phyloP scores from a whole-genome alignment of 2,329 filamentous ascomycete species.

The Neoarthrinium moseri region DNA sequence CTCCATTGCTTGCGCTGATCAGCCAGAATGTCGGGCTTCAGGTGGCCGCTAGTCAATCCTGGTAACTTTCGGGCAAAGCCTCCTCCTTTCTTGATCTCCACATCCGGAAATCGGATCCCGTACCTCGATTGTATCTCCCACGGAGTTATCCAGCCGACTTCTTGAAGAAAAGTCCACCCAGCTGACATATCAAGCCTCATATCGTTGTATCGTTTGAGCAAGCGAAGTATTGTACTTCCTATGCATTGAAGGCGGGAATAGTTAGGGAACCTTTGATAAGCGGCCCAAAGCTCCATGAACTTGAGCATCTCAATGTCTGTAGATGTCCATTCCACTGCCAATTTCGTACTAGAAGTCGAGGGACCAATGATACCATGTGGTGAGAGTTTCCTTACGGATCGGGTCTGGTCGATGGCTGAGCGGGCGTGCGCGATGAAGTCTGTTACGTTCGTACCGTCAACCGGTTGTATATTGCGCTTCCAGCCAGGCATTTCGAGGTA shows the following conservation, averaged over 20 bases:
- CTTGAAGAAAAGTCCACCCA: conserved; percentile 70
- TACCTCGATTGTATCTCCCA: conserved; percentile 70
- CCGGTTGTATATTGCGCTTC: background rate
- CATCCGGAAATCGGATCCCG: conserved; percentile 51
- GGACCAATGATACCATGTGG: conserved; percentile 48
- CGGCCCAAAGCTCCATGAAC: conserved; percentile 70
- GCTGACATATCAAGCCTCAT: conserved; percentile 43
- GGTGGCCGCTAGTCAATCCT: conserved; percentile 28
- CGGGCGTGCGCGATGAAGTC: conserved; percentile 51
- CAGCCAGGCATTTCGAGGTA: conserved; percentile 41
- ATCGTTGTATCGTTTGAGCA: conserved; percentile 57
- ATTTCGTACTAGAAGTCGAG: conserved; percentile 16
- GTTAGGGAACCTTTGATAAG: conserved; percentile 50
- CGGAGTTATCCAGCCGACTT: conserved; percentile 68
- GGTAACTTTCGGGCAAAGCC: conserved; percentile 37
- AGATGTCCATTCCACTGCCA: conserved; percentile 39
- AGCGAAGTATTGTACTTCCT: conserved; percentile 63
- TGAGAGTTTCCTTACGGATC: conserved; percentile 47
- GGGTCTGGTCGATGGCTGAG: conserved; percentile 48
- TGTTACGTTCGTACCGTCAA: conserved; percentile 25
- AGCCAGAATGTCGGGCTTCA: conserved; percentile 42
- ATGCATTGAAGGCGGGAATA: conserved; percentile 57
- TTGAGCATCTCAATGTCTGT: conserved; percentile 57
- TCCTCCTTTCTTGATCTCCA: conserved; percentile 40
- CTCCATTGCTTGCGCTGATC: conserved; percentile 59